Evolutionary conservation across 1,284 basidiomycete genomes (phyloP).

Genomic region (Cryptococcus maquisensis): DNA sequence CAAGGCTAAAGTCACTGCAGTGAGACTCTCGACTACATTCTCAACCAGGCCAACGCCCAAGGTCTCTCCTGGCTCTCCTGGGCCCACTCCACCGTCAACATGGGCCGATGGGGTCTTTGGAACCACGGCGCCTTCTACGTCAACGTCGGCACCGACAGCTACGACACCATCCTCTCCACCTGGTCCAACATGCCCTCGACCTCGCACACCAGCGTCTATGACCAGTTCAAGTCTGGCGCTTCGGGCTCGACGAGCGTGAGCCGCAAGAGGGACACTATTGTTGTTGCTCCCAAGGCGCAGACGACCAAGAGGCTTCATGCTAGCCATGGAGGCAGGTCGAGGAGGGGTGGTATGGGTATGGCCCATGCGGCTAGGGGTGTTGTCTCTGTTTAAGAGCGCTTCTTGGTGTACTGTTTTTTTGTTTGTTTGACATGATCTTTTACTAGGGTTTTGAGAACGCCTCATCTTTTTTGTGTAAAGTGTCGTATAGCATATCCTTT

Average conservation of each 20-base stretch:
- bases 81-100: slow-evolving; percentile 30
- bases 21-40: slow-evolving; percentile 27
- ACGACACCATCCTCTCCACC: slow-evolving; percentile 22
- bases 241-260: slow-evolving; percentile 13
- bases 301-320: slow-evolving; percentile 6
- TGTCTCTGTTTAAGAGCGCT: slow-evolving; percentile 8
- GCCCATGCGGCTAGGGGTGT: slow-evolving; percentile 9
- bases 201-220: slow-evolving; percentile 15
- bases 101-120: slow-evolving; percentile 35
- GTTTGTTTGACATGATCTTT: not conserved
- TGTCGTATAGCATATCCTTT: not conserved
- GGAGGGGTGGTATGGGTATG: slow-evolving; percentile 5
- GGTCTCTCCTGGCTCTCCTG: slow-evolving; percentile 31
- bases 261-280: not conserved
- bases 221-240: slow-evolving; percentile 18
- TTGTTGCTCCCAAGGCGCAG: not conserved
- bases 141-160: slow-evolving; percentile 26
- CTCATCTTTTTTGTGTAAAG: not conserved
- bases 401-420: not conserved
- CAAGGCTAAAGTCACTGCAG: not conserved
- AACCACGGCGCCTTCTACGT: slow-evolving; percentile 25
- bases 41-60: slow-evolving; percentile 25
- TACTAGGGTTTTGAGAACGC: not conserved
- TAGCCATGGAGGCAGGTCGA: slow-evolving; percentile 16
- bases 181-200: slow-evolving; percentile 28